Evolutionary conservation across 1,284 basidiomycete species (phyloP), one percentile per base, ranked within the genome.

Genomic region (Rhizoctonia solani): DNA sequence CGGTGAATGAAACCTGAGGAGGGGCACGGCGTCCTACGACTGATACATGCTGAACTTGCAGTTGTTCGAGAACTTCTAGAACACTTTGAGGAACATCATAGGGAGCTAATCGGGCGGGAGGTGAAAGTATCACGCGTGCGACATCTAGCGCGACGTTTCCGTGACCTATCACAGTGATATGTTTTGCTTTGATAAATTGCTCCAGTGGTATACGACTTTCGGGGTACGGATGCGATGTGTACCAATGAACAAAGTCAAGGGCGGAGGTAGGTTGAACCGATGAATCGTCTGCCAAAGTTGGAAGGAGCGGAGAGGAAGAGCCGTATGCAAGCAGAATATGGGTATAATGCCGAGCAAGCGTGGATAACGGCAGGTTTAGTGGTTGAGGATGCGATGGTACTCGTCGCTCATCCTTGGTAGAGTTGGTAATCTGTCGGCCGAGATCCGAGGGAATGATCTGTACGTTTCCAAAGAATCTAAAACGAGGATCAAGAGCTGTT

Each of bases 141-240:
- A 97, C 83, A 73, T 99, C 97, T 23, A 99, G 81, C 3, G 95
- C 92, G 54, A 99, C 97, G 74, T 99, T 99, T 14, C 97, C 96
- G 70, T 96, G 93, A 0, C 97, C 96, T 52, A 99, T 89, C 53
- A 99, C 80, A 0, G 92, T 87, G 47, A 97, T 87, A 71, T 94
- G 89, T 4, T 81, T 75, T 0, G 86, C 77, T 32, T 80, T 80
- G 34, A 86, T 80, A 0, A 98, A 82, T 4, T 85, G 79, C 1
- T 87, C 88, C 0, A 85, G 77, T 0, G 81, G 75, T 0, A 85
- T 80, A 6, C 78, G 42, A 69, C 52, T 44, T 78, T 72, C 1
- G 13, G 85, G 73, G 25, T 78, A 83, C 0, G 95, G 95, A 76
- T 99, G 95, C 46, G 87, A 88, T 39, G 97, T 99, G 79, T 99